Conservation (phyloP, 768 basidiomycete genomes). For the Russula ochroleuca region DNA sequence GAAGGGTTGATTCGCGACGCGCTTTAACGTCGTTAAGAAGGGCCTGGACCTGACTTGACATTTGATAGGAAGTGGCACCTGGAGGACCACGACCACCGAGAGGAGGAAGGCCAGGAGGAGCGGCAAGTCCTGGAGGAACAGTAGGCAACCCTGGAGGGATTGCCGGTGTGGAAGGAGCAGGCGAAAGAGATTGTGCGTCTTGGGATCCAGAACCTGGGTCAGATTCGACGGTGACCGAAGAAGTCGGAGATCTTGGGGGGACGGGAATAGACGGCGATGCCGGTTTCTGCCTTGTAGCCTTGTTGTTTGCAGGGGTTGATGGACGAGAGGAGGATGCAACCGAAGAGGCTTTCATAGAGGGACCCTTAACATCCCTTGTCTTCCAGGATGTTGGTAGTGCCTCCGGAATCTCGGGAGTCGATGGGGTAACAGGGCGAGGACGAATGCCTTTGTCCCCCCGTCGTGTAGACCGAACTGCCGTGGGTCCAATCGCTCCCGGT, state of each 20-base stretch:
- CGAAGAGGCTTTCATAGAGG: constrained; percentile 42
- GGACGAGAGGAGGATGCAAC: constrained; percentile 55
- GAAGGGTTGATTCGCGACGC: constrained; percentile 55
- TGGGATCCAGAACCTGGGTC: constrained; percentile 31
- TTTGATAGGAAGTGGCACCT: constrained; percentile 60
- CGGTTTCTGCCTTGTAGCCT: constrained; percentile 13
- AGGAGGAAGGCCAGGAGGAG: constrained; percentile 56
- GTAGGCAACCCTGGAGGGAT: constrained; percentile 51
- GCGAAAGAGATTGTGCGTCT: constrained; percentile 30
- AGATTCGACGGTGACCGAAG: constrained; percentile 30
- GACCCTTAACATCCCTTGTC: constrained; percentile 42
- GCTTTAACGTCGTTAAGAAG: constrained; percentile 80
- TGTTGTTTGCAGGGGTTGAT: constrained; percentile 45
- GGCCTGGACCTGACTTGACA: constrained; percentile 80
- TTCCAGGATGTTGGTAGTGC: constrained; percentile 21
- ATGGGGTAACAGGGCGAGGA: constrained; percentile 44
- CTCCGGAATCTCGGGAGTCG: constrained; percentile 28
- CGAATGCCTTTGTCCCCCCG: constrained; percentile 26
- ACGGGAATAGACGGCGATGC: constrained; percentile 21
- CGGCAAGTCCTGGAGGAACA: constrained; percentile 56
- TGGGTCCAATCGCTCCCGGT: constrained; percentile 9
- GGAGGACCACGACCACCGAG: constrained; percentile 41
- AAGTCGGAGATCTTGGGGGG: constrained; percentile 30
- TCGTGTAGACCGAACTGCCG: constrained; percentile 26
- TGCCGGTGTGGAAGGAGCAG: constrained; percentile 44